These are phyloP conservation scores for Blastobotrys aristatus DNA, from an alignment of 1,139 yeast species.

Conservation along the genomic window DNA sequence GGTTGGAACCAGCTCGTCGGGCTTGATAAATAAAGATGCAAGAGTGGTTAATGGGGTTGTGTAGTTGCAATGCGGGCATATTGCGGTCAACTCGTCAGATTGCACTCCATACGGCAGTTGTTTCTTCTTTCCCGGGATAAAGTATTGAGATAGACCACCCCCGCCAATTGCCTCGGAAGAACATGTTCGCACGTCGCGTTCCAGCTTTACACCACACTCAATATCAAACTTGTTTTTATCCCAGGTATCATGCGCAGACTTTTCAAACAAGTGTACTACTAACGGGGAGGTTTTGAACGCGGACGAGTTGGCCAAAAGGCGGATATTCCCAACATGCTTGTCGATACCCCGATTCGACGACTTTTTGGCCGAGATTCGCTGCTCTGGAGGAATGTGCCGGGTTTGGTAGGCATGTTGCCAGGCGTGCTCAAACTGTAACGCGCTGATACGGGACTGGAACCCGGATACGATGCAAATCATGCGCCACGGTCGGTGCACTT, in stretches of 20 bases:
- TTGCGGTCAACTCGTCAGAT: constrained; percentile 7
- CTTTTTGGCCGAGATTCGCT: constrained; percentile 20
- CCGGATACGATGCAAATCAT: constrained; percentile 60
- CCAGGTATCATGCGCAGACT: constrained; percentile 24
- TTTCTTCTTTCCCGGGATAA: too few species aligned
- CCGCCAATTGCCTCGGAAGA: constrained; percentile 19
- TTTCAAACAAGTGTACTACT: constrained; percentile 26
- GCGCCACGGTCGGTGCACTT: constrained; percentile 66
- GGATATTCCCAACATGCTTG: constrained; percentile 48
- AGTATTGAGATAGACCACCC: too few species aligned
- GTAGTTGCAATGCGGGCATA: constrained; percentile 14
- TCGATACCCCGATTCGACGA: constrained; percentile 40
- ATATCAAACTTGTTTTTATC: constrained; percentile 24
- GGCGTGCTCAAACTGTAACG: constrained; percentile 69
- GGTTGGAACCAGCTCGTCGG: constrained; percentile 17
- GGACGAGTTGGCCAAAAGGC: constrained; percentile 40
- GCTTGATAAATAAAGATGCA: constrained; percentile 13
- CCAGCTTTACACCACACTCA: constrained; percentile 13
- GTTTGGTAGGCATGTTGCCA: constrained; percentile 71
- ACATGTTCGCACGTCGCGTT: constrained; percentile 17
- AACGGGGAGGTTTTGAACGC: constrained; percentile 28
- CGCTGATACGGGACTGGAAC: constrained; percentile 65
- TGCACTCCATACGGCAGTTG: background rate
- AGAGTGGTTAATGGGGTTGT: constrained; percentile 15
- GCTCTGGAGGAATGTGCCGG: constrained; percentile 46